Evolutionary conservation across 805 yeast species (phyloP).

Genomic region (Clavispora asparagi): DNA sequence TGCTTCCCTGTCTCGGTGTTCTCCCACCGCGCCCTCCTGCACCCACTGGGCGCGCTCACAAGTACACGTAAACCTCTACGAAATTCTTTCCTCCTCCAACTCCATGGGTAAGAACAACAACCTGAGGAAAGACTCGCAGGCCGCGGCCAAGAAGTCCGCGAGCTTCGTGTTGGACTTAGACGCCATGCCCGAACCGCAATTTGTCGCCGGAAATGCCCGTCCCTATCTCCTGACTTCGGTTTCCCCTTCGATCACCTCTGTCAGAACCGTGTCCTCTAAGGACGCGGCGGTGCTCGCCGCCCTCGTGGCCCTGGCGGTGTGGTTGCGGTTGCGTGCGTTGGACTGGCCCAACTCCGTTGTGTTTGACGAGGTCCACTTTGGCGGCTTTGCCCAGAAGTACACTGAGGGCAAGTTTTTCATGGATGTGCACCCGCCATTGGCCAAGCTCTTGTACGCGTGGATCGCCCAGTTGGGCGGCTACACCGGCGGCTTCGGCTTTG

Average conservation of each 20-base stretch:
- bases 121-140: constrained; percentile 5
- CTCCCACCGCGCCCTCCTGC: not conserved
- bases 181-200: constrained; percentile 31
- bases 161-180: constrained; percentile 28
- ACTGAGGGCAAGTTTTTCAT: constrained; percentile 58
- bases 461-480: constrained; percentile 65
- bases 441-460: constrained; percentile 71
- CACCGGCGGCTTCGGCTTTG: constrained; percentile 64
- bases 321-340: constrained; percentile 58
- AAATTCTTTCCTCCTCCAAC: not conserved
- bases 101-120: constrained; percentile 14
- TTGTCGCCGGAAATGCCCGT: constrained; percentile 47
- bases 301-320: constrained; percentile 45
- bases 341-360: constrained; percentile 76
- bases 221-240: constrained; percentile 52
- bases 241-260: constrained; percentile 27
- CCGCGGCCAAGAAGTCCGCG: not conserved
- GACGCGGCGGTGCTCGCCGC: constrained; percentile 28
- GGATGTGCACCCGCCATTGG: constrained; percentile 80
- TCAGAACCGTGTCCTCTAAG: constrained; percentile 12
- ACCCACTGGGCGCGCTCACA: not conserved
- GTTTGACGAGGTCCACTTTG: constrained; percentile 92
- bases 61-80: constrained; percentile 1
- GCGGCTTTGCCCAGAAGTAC: constrained; percentile 90
- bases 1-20: not conserved